Evolutionary conservation across 1,139 yeast genomes (phyloP).

Genomic region (Nadsonia starkeyi-henricii): DNA sequence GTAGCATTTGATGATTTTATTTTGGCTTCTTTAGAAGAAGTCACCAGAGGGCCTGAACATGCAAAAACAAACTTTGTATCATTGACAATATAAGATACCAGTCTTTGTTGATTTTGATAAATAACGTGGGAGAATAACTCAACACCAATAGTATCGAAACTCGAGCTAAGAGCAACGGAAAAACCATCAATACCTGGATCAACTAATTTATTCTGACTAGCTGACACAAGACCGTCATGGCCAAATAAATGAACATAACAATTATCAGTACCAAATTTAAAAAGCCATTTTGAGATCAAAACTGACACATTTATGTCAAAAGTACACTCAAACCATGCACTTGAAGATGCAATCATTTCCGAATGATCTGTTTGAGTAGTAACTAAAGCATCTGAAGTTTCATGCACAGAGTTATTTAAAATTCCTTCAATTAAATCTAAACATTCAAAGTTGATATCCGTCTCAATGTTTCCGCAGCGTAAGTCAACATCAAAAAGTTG

Average conservation of each 20-base stretch:
- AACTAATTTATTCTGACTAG: neutral
- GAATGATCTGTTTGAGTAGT: neutral
- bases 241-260: neutral
- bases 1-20: neutral
- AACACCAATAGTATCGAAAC: neutral
- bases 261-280: neutral
- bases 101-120: neutral
- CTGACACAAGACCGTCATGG: neutral
- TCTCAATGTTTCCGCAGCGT: neutral
- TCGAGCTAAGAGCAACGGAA: neutral
- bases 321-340: neutral
- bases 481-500: neutral
- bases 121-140: neutral
- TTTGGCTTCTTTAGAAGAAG: neutral
- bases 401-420: neutral
- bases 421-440: neutral
- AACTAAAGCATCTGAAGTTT: neutral
- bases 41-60: neutral
- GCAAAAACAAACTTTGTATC: neutral
- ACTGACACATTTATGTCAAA: neutral
- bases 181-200: neutral
- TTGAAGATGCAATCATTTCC: neutral
- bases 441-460: neutral
- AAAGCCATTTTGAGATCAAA: neutral
- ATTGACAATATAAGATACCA: neutral